phyloP scores from a whole-genome alignment of 495 filamentous ascomycete species.

The Penicillium mononematosum region DNA sequence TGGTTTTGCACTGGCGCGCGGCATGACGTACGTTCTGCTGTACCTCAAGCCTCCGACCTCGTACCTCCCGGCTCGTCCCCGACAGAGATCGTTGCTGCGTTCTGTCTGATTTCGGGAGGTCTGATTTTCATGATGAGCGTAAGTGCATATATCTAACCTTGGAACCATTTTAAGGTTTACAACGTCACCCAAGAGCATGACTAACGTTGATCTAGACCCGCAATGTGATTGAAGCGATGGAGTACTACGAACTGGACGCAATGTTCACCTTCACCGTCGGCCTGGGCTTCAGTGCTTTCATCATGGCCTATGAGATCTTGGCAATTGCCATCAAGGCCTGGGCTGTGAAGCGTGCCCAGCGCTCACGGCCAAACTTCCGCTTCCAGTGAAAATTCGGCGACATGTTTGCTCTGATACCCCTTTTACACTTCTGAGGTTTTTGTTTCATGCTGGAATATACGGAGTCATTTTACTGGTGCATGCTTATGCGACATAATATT shows the following conservation, averaged over 20 bases:
- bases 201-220: conserved; percentile 47
- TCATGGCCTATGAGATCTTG: conserved; percentile 82
- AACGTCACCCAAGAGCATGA: background rate
- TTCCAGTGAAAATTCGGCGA: conserved; percentile 21
- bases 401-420: conserved; percentile 26
- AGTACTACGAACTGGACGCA: conserved; percentile 66
- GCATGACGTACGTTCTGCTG: conserved; percentile 73
- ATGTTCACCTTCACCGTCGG: conserved; percentile 95
- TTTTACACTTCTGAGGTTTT: conserved; percentile 21
- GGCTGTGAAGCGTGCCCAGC: conserved; percentile 65
- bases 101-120: conserved; percentile 85
- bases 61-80: conserved; percentile 85
- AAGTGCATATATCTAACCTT: conserved; percentile 34
- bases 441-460: conserved; percentile 5
- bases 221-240: conserved; percentile 74
- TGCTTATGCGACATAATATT: background rate
- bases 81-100: conserved; percentile 79
- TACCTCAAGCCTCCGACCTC: conserved; percentile 83
- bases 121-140: conserved; percentile 92
- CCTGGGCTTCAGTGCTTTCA: conserved; percentile 76
- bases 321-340: conserved; percentile 87
- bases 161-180: background rate
- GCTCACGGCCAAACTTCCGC: conserved; percentile 25
- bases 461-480: conserved; percentile 3
- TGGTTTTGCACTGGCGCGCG: conserved; percentile 74